phyloP scores from a whole-genome alignment of 345 rosid genomes.

The Salix koriyanagi region DNA sequence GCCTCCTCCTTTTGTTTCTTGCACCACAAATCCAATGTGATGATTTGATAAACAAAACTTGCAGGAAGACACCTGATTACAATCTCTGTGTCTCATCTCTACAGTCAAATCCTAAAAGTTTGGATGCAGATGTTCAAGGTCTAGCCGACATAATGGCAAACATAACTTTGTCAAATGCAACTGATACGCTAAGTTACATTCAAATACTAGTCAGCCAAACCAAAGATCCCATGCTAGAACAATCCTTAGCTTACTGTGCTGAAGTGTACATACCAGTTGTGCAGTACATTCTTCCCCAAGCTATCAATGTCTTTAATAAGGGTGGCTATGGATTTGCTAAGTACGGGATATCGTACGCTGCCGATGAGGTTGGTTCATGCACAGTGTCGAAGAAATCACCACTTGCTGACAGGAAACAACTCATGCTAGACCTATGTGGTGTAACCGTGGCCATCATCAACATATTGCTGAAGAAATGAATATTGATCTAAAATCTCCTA shows the following conservation, averaged over 20 bases:
- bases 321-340: conserved; percentile 57
- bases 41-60: conserved; percentile 47
- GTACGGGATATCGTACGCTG: conserved; percentile 55
- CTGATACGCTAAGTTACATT: conserved; percentile 49
- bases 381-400: conserved; percentile 45
- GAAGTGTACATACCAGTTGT: conserved; percentile 76
- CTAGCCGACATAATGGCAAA: conserved; percentile 43
- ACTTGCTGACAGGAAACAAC: conserved; percentile 44
- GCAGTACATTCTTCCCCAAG: conserved; percentile 72
- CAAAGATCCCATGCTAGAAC: conserved; percentile 49
- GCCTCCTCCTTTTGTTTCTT: conserved; percentile 4
- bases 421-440: conserved; percentile 45
- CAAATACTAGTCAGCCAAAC: conserved; percentile 33
- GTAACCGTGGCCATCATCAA: conserved; percentile 62
- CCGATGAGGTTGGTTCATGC: conserved; percentile 52
- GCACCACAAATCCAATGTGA: conserved; percentile 13
- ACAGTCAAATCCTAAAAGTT: conserved; percentile 17
- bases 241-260: conserved; percentile 62
- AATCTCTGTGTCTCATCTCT: conserved; percentile 58
- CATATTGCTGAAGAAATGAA: conserved; percentile 26
- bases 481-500: no score
- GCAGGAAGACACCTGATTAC: conserved; percentile 63
- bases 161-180: conserved; percentile 45
- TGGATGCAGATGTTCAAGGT: conserved; percentile 33
- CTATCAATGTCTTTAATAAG: conserved; percentile 49